A percentile compares a stretch with the other conserved stretches of the same genome.
Evolutionary conservation across 2,329 filamentous ascomycete species (phyloP).

Genomic region (Ilyonectria destructans): DNA sequence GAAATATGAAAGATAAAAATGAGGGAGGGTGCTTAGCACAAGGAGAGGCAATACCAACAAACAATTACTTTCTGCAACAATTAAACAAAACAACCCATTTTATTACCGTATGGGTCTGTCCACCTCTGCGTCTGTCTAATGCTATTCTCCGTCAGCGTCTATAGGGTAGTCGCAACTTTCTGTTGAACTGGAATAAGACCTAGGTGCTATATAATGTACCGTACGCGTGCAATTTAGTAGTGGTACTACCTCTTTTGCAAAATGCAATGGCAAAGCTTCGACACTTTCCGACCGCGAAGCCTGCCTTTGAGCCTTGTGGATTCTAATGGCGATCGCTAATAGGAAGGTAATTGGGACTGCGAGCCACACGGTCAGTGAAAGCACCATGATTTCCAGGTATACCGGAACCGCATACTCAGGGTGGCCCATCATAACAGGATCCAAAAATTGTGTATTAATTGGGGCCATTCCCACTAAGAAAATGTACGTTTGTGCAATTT

Average conservation of each 20-base stretch:
- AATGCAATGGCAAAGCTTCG: not conserved
- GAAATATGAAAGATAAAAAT: not conserved
- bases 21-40: not conserved
- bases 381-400: slow-evolving; percentile 37
- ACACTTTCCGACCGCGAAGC: slow-evolving; percentile 36
- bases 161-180: not conserved
- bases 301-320: slow-evolving; percentile 31
- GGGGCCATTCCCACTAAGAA: not conserved
- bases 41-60: not conserved
- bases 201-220: too few relatives aligned
- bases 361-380: slow-evolving; percentile 40
- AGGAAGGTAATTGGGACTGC: slow-evolving; percentile 37
- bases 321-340: slow-evolving; percentile 26
- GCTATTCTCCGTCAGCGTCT: slow-evolving; percentile 2
- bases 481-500: too few relatives aligned
- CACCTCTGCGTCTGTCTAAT: slow-evolving; percentile 17
- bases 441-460: not conserved
- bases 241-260: too few relatives aligned
- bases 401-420: slow-evolving; percentile 41
- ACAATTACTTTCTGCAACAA: not conserved
- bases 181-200: too few relatives aligned
- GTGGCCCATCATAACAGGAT: slow-evolving; percentile 32
- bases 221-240: too few relatives aligned
- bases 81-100: not conserved
- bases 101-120: not conserved